Base-by-base conservation (phyloP, 352 stramenopile species). In the Phytopythium vexans region DNA sequence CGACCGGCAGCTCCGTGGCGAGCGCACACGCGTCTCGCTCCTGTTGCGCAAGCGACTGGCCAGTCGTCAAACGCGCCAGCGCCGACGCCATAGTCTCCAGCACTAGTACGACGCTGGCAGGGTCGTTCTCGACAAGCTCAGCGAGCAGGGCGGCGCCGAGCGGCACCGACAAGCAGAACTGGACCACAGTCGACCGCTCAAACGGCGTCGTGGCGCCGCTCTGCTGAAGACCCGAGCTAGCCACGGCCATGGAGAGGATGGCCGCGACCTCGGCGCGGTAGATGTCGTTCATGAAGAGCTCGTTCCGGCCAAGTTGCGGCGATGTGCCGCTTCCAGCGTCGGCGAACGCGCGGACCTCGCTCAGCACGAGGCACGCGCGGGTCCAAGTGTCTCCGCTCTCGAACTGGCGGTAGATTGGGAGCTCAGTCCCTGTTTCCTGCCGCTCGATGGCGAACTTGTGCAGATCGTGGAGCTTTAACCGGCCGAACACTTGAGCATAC, bases 261-360 rank as follows among this genome's bases (percentile, higher is more conserved):
- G 63, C 69, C 3, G 66, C 64, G n/a, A 86, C 45, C 37, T 88
- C 61, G n/a, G 72, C 57, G 41, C 72, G 71, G 62, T 86, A 88
- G 49, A 88, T 80, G 36, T 68, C 60, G 41, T 74, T 75, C 34
- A 65, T 49, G 41, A 88, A 74, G 8, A 88, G 59, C 45, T 88
- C 77, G 46, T 70, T 77, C 31, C 31, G 31, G 60, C 61, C 37
- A 67, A 40, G 54, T 15, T 60, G 32, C 49, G 52, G 32, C 46
- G 36, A 16, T 43, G 15, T n/a, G 44, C 53, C 3, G 65, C 49
- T 8, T 68, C 32, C 62, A 64, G 70, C 21, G 21, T 27, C 21
- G 1, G 40, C 40, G 6, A 41, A 41, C 11, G 49, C n/a, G 14
- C 57, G 49, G 45, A 72, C 34, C 33, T 82, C 65, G 21, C 52